Evolutionary conservation across 1,284 basidiomycete genomes (phyloP).

Genomic region (Meripilus lineatus): DNA sequence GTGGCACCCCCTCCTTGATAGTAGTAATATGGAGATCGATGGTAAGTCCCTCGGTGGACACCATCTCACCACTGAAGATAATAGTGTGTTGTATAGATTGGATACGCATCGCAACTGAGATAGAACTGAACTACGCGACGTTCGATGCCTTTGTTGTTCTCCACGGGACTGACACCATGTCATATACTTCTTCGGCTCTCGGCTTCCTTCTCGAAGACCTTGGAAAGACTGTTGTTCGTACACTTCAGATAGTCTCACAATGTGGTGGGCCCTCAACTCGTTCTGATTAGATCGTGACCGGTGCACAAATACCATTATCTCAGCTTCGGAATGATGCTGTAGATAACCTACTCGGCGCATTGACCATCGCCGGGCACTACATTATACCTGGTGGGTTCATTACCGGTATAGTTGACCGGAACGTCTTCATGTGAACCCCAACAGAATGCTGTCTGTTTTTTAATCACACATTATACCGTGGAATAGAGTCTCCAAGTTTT

Average conservation of each 20-base stretch:
- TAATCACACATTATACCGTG: conserved; percentile 82
- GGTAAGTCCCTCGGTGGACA: conserved; percentile 35
- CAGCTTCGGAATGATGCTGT: conserved; percentile 87
- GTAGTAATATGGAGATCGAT: conserved; percentile 79
- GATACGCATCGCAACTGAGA: conserved; percentile 86
- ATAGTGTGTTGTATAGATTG: conserved; percentile 53
- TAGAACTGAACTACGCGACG: conserved; percentile 79
- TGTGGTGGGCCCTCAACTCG: neutral
- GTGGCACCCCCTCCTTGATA: conserved; percentile 87
- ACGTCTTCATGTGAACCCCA: neutral
- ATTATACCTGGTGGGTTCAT: conserved; percentile 71
- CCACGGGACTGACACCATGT: conserved; percentile 94
- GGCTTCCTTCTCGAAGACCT: conserved; percentile 89
- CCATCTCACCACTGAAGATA: neutral
- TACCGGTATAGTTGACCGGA: neutral
- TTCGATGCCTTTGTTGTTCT: conserved; percentile 91
- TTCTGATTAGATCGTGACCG: conserved; percentile 70
- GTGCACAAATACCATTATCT: conserved; percentile 89
- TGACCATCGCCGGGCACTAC: conserved; percentile 86
- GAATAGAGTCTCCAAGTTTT: conserved; percentile 86
- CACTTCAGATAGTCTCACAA: neutral
- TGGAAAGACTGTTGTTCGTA: conserved; percentile 76
- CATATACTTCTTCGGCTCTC: conserved; percentile 82
- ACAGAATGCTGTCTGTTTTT: conserved; percentile 84
- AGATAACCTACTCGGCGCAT: conserved; percentile 84